Percentiles rank a stretch among this genome's conserved stretches.
These are phyloP conservation scores for Amanita polypyramis DNA, from an alignment of 768 basidiomycete genomes.

Conservation along the genomic window DNA sequence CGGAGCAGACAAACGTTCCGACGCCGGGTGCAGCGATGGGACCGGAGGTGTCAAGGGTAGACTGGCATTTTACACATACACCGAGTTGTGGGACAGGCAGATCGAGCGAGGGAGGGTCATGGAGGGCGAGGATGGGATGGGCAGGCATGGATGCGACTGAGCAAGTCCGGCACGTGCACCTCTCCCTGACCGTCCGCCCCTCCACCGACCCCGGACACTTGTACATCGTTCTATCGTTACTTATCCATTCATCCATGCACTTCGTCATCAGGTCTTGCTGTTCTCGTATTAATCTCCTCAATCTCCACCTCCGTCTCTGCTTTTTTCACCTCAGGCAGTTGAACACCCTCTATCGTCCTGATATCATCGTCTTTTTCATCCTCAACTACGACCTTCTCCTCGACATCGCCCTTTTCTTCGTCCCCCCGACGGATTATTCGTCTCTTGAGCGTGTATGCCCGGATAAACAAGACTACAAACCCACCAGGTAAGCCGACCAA, in stretches of 20 bases:
- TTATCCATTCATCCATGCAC: no score
- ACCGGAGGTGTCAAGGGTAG: conserved; percentile 23
- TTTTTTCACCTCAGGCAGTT: conserved; percentile 5
- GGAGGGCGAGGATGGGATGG: conserved; percentile 22
- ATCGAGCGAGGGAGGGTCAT: conserved; percentile 16
- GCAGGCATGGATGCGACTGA: conserved; percentile 33
- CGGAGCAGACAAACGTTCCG: conserved; percentile 33
- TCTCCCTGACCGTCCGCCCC: background rate
- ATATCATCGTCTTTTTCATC: conserved; percentile 14
- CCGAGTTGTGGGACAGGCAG: conserved; percentile 26
- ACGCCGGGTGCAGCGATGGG: conserved; percentile 16
- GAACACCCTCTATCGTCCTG: conserved; percentile 9
- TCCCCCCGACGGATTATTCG: conserved; percentile 30
- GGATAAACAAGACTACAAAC: conserved; percentile 40
- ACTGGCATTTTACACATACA: conserved; percentile 35
- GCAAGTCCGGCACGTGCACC: conserved; percentile 6
- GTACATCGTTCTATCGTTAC: conserved; percentile 6
- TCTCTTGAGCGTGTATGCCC: conserved; percentile 49
- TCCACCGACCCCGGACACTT: conserved; percentile 5
- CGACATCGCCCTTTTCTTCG: conserved; percentile 20
- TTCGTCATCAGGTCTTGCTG: conserved; percentile 15
- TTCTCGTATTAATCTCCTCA: conserved; percentile 6
- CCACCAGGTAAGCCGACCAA: conserved; percentile 7
- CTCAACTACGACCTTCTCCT: conserved; percentile 17
- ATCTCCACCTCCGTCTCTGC: conserved; percentile 8